These are phyloP conservation scores for Paracamarosporium sp. DNA, from an alignment of 2,329 filamentous ascomycete genomes.

Conservation along the genomic window DNA sequence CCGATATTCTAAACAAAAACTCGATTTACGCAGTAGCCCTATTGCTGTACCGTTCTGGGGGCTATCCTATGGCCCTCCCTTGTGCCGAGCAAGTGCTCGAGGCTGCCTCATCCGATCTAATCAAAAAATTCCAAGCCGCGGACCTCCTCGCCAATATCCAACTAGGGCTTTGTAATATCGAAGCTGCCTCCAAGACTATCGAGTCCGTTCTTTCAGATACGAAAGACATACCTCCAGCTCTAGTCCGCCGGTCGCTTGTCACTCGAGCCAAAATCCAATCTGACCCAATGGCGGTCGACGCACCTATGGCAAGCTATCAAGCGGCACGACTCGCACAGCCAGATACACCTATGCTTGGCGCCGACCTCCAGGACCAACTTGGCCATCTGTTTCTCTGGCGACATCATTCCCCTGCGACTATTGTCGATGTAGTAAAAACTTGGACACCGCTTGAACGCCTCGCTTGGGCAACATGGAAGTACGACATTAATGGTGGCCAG, in stretches of 20 bases:
- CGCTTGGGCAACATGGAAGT: constrained; percentile 4
- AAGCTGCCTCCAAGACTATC: not conserved
- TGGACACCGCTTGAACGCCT: constrained; percentile 3
- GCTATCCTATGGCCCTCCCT: not conserved
- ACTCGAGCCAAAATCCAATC: constrained; percentile 3
- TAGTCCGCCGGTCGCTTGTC: not conserved
- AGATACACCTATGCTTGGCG: constrained; percentile 1
- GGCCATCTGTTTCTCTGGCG: not conserved
- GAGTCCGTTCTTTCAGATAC: not conserved
- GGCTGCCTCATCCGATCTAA: not conserved
- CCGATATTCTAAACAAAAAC: not conserved
- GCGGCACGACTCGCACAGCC: not conserved
- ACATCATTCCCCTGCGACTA: not conserved
- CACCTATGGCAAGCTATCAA: not conserved
- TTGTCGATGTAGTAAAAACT: not conserved
- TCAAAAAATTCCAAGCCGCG: not conserved
- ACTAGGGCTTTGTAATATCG: not conserved
- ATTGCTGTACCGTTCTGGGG: not conserved
- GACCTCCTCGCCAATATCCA: constrained; percentile 2
- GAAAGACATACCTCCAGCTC: not conserved
- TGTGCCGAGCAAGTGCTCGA: not conserved
- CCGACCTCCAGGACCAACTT: not conserved
- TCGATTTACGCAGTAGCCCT: not conserved
- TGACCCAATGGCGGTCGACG: not conserved
- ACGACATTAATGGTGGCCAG: not conserved